Evolutionary conservation across 73 alveolate species (phyloP), one percentile per base, ranked within the genome.

Genomic region (Tetrahymena elliotti): DNA sequence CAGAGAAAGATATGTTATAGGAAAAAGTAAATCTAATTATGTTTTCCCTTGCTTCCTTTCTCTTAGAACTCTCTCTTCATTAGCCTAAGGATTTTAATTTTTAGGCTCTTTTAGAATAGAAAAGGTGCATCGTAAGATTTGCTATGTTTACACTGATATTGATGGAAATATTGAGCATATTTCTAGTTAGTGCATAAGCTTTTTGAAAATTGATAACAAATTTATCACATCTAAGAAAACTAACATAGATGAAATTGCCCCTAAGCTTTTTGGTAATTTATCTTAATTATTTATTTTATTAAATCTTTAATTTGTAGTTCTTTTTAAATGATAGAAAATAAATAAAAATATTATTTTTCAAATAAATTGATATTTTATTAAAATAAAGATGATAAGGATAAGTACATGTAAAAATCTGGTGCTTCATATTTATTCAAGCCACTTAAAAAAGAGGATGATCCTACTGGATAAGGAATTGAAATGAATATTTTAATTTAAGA

Each of bases 141-240:
- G 95, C 35, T 94, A 84, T 41, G 6, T 94, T 3, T 84, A 84
- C 33, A 35, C 93, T 15, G 96, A 94, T 52, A 88, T 53, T 27
- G 96, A 94, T 24, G 96, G 93, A 84, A 92, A 84, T 5, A 94
- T 94, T 31, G 96, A 94, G 82, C 93, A 94, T 38, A 53, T 94
- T 88, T 94, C 96, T 27, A 84, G 95, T 24, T 41, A 94, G 13
- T 84, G 96, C 27, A 94, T 94, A 22, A 94, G 93, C 35, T 47
- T 94, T 12, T 27, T 94, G 53, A 94, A 94, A n/a, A 33, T 94
- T 6, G 96, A 94, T 39, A 52, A 94, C 16, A 94, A 94, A 37
- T 92, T 40, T 52, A 88, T 94, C 9, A 84, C 95, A 12, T 94
- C 93, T 31, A 94, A 94, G 47, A 94, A 94, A 16, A 94, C 96